These are phyloP conservation scores for Chaetomium olivaceum DNA, from an alignment of 2,329 filamentous ascomycete species.

Conservation along the genomic window DNA sequence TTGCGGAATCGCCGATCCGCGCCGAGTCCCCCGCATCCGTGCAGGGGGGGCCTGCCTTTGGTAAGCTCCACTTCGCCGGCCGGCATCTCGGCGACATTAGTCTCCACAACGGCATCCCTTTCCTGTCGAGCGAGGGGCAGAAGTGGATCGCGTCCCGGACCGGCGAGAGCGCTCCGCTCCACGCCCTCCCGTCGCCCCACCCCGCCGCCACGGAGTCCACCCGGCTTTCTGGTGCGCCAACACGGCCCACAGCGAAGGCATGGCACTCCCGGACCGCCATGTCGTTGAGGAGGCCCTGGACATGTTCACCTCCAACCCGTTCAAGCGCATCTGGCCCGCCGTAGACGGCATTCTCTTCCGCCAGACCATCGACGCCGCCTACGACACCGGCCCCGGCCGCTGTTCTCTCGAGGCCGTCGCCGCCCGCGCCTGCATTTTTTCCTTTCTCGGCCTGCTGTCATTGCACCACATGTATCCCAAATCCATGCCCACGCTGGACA, in stretches of 20 bases:
- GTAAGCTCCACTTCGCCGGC: constrained; percentile 50
- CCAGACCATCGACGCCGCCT: constrained; percentile 48
- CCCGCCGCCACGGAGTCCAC: constrained; percentile 5
- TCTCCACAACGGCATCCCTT: constrained; percentile 50
- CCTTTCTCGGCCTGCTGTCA: constrained; percentile 46
- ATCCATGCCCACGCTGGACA: constrained; percentile 18
- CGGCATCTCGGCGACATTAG: constrained; percentile 49
- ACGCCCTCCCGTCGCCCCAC: constrained; percentile 26
- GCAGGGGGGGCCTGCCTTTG: constrained; percentile 28
- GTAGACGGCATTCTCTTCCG: constrained; percentile 50
- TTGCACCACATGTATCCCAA: constrained; percentile 20
- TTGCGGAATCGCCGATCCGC: constrained; percentile 8
- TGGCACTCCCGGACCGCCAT: constrained; percentile 39
- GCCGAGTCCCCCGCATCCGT: constrained; percentile 7
- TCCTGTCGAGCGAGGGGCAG: constrained; percentile 49
- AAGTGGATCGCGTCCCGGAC: constrained; percentile 51
- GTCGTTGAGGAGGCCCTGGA: constrained; percentile 37
- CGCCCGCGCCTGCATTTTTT: constrained; percentile 50
- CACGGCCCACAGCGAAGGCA: not conserved
- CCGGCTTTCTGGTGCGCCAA: constrained; percentile 24
- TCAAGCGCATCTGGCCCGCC: constrained; percentile 51
- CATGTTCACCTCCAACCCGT: constrained; percentile 39
- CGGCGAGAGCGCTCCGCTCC: constrained; percentile 41
- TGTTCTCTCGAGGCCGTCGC: constrained; percentile 36
- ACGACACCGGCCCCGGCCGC: constrained; percentile 35